Base-by-base conservation (phyloP, 306 rosid genomes). In the Adenanthera pavonina region DNA sequence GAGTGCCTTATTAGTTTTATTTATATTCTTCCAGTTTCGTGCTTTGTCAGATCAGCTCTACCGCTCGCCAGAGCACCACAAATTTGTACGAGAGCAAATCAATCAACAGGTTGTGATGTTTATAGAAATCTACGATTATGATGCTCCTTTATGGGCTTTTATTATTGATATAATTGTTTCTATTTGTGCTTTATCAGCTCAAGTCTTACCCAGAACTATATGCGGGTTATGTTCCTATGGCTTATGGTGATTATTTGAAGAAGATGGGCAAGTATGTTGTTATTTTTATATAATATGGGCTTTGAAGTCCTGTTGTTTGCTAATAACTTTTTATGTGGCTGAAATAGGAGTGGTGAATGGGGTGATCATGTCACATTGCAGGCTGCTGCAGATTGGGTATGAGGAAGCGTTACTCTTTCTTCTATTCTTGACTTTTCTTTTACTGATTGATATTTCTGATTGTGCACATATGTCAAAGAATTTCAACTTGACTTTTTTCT, bases 301-400 rank as follows among this genome's bases (percentile, higher is more conserved):
- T 82, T 69, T 64, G 43, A 35, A 40, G 60, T 56, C 20, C 49
- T 73, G 56, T 61, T 72, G 48, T 30, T 80, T 77, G 74, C 77
- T 85, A 66, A 84, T 80, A 30, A 40, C 69, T 53, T 79, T 74
- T 17, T 53, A 35, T 70, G n/a, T 84, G 83, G 75, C 86, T 88
- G 84, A 86, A 86, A 46, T 85, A 95, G 99, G 94, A 90, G 82
- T 72, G 99, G 98, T 47, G 99, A 95, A 85, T 95, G 99, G 99
- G 99, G 99, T 43, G 99, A 95, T 83, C 99, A 95, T 80, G 97
- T 95, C 61, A 95, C 99, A 0, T 82, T 95, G 84, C 99, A 95
- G 88, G 99, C 99, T 81, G 99, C 99, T 71, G 96, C 99, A 65
- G 99, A 95, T 88, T 92, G 88, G 97, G 99, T 95, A 93, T 40